phyloP scores from a whole-genome alignment of 2,329 filamentous ascomycete genomes.

The Ceratocystis cacaofunesta region DNA sequence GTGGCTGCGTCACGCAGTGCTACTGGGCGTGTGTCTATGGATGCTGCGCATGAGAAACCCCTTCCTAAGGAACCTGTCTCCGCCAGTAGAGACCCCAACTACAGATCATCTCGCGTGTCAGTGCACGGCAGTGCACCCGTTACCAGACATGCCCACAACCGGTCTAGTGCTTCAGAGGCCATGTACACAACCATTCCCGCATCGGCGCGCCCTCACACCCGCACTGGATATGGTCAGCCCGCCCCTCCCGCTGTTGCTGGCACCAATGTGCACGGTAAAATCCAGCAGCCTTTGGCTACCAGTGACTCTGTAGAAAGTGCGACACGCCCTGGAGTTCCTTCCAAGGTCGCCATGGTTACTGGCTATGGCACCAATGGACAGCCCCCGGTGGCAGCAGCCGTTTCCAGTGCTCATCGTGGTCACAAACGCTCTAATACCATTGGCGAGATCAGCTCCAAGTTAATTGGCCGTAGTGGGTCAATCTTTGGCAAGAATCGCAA shows the following conservation, averaged over 20 bases:
- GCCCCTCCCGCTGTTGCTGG: conserved; percentile 73
- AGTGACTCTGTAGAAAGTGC: conserved; percentile 54
- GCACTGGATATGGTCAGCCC: conserved; percentile 81
- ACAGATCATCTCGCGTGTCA: conserved; percentile 17
- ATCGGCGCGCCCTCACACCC: conserved; percentile 53
- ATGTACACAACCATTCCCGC: conserved; percentile 25
- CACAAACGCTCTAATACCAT: conserved; percentile 63
- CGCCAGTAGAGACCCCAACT: conserved; percentile 21
- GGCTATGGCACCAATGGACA: conserved; percentile 43
- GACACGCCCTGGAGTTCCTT: conserved; percentile 44
- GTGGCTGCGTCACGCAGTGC: conserved; percentile 27
- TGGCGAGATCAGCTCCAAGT: conserved; percentile 66
- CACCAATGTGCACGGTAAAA: conserved; percentile 77
- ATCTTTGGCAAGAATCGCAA: conserved; percentile 50
- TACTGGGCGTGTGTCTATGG: conserved; percentile 39
- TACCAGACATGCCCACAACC: conserved; percentile 27
- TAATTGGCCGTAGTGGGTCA: conserved; percentile 72
- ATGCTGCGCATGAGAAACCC: conserved; percentile 38
- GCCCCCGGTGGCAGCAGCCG: conserved; percentile 22
- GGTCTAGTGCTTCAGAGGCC: conserved; percentile 30
- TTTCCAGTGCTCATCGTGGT: conserved; percentile 25
- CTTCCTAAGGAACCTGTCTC: conserved; percentile 39
- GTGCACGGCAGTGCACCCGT: not conserved
- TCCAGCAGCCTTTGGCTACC: conserved; percentile 53
- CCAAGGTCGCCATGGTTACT: conserved; percentile 43